Percentiles rank a stretch among this genome's conserved stretches.
Evolutionary conservation across 2,329 filamentous ascomycete species (phyloP).

Genomic region (Calonectria montana): DNA sequence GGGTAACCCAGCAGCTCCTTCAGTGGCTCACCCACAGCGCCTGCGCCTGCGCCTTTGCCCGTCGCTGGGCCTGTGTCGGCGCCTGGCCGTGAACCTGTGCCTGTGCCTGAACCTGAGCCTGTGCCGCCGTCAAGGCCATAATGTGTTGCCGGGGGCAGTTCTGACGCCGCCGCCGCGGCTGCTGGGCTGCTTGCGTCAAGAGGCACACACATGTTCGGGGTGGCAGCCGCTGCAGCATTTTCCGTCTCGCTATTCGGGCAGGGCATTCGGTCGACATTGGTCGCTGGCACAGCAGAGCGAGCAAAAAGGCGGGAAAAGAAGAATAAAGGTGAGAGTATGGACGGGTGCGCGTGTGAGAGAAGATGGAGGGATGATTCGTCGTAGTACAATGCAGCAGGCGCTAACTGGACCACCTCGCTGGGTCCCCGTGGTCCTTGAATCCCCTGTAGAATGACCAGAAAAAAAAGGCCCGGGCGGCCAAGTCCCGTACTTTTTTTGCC

Average conservation of each 20-base stretch:
- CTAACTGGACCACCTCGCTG: slow-evolving; percentile 17
- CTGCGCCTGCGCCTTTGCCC: background rate
- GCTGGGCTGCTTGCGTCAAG: slow-evolving; percentile 25
- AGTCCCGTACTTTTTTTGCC: slow-evolving; percentile 11
- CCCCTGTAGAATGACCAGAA: slow-evolving; percentile 5
- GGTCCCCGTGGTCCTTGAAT: slow-evolving; percentile 19
- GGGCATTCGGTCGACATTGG: slow-evolving; percentile 71
- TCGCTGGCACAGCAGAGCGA: slow-evolving; percentile 32
- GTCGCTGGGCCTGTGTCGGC: background rate
- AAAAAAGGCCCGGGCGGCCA: slow-evolving; percentile 15
- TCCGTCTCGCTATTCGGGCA: slow-evolving; percentile 60
- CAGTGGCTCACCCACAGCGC: slow-evolving; percentile 7
- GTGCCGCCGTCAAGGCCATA: background rate
- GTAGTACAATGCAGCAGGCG: background rate
- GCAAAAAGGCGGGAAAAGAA: slow-evolving; percentile 5
- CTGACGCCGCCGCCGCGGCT: slow-evolving; percentile 10
- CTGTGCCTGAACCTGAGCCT: background rate
- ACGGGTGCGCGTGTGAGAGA: slow-evolving; percentile 31
- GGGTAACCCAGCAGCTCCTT: slow-evolving; percentile 1
- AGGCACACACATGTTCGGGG: slow-evolving; percentile 52
- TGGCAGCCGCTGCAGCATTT: slow-evolving; percentile 65
- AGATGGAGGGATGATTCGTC: slow-evolving; percentile 46
- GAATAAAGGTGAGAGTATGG: slow-evolving; percentile 29
- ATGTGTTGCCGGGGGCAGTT: background rate
- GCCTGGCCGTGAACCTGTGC: background rate